Base-by-base conservation (phyloP, 2,329 filamentous ascomycete genomes). In the Penicillium sp. region DNA sequence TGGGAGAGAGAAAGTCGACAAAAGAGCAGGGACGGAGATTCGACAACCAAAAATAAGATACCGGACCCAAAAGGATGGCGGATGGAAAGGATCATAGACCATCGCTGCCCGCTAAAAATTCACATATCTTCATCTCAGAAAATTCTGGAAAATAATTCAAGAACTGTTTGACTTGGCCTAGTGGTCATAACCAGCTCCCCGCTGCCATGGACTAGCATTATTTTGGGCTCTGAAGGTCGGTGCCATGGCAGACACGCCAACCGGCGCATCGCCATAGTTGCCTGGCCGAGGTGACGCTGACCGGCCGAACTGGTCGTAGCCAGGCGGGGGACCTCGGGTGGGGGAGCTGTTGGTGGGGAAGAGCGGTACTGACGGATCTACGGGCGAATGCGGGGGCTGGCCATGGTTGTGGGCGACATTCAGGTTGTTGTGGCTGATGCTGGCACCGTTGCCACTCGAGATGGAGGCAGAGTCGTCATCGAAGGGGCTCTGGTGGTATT, bases 391-490 rank as follows among this genome's bases (percentile, higher is more conserved):
- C 20, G 76, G 74, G 20, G 73, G 68, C 35, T 73, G 66, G 48
- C 68, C 68, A 48, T 54, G 59, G 44, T 62, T 40, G 54, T 64
- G 50, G 50, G 52, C 38, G 50, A 64, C 48, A 54, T 64, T 52
- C 47, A 64, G 72, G 49, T 74, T 73, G 49, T 72, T 68, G 53
- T 77, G 75, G 62, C 71, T 73, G 8, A 83, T 81, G 32, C 77
- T 79, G 24, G 61, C 63, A 12, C 66, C 67, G 27, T 66, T 66
- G 18, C 66, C 68, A 18, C 81, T 82, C 3, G 82, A 83, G 68
- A 83, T 81, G 25, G 82, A 86, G 40, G 84, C 81, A 40, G 82
- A 82, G 50, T 90, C 87, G 50, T 89, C 87, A 50, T 90, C 84
- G 46, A 88, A 79, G 56, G 84, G 63, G 42, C 59, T 83, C 25